Evolutionary conservation across 129 eudicot species (phyloP).

Genomic region (Kitagawia praeruptora): DNA sequence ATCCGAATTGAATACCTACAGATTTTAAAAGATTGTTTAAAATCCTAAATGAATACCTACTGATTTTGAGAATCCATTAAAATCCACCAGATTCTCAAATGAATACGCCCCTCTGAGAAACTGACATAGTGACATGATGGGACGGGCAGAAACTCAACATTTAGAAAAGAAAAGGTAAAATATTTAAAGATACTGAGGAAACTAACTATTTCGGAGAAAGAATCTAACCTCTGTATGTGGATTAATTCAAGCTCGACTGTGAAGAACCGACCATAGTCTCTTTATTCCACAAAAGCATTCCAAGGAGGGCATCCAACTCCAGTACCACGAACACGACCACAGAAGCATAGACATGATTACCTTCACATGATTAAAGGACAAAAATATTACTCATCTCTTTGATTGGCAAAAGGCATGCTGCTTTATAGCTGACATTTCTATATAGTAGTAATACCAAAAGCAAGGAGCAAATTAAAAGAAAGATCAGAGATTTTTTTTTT

Average conservation of each 20-base stretch:
- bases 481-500: no score
- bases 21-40: no score
- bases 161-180: not conserved
- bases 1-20: no score
- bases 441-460: not conserved
- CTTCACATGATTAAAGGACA: constrained; percentile 24
- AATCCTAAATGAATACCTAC: no score
- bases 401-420: not conserved
- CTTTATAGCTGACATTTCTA: not conserved
- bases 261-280: constrained; percentile 90
- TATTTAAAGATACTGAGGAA: not conserved
- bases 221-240: constrained; percentile 26
- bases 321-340: constrained; percentile 94
- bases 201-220: not conserved
- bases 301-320: constrained; percentile 96
- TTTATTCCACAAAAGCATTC: constrained; percentile 93
- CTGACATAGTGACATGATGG: not conserved
- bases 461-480: not conserved
- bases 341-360: constrained; percentile 60
- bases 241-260: constrained; percentile 39
- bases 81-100: no score
- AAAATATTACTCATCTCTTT: not conserved
- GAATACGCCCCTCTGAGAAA: no score
- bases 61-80: no score
- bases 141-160: not conserved